Percentiles rank a stretch among this genome's conserved stretches.
Conservation (phyloP, 352 stramenopile species). For the Thraustochytrium striatum region DNA sequence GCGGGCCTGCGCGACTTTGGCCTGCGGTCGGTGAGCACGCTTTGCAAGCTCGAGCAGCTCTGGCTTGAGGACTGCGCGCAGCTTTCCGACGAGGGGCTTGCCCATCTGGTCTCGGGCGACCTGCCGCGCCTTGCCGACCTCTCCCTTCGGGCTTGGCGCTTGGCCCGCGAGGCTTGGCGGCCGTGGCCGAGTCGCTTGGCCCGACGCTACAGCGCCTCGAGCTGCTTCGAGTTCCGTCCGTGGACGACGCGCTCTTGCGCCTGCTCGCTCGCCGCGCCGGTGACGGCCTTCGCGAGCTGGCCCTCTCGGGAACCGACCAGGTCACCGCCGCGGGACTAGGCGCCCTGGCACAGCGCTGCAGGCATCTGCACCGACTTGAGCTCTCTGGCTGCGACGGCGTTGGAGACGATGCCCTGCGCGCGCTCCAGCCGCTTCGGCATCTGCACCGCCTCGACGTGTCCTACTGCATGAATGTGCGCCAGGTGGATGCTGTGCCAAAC, state of each 20-base stretch:
- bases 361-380: background rate
- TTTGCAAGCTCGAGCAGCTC: constrained; percentile 1
- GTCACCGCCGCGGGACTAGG: constrained; percentile 12
- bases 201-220: background rate
- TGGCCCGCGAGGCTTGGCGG: background rate
- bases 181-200: background rate
- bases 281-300: background rate
- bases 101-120: background rate
- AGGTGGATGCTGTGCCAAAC: background rate
- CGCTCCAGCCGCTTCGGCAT: constrained; percentile 17
- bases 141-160: background rate
- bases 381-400: background rate
- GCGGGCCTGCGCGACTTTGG: constrained; percentile 15
- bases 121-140: background rate
- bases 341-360: constrained; percentile 7
- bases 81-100: constrained; percentile 7
- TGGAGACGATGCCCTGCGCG: background rate
- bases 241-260: background rate
- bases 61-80: background rate
- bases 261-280: background rate
- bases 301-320: background rate
- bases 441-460: constrained; percentile 7
- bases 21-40: background rate
- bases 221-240: background rate
- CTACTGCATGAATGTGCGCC: background rate